Base-by-base conservation (phyloP, 306 rosid genomes). In the Lupinus albus region DNA sequence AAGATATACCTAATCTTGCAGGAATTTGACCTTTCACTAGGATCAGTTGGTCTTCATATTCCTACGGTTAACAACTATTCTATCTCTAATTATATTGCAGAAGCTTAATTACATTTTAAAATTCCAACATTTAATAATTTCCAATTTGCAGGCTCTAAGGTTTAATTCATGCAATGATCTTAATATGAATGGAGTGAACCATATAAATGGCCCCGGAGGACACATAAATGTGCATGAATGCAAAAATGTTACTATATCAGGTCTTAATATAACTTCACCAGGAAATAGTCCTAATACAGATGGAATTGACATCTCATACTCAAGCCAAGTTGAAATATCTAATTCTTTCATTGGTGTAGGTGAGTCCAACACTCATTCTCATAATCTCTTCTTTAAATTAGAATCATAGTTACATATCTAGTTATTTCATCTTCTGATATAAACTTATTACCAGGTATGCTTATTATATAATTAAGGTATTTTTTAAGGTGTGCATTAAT, bases 231-330 rank as follows among this genome's bases (percentile, higher is more conserved):
- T 51, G 57, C 1, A 0, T 18, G 32, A 0, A 18, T 17, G 12
- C 11, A 51, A 20, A 8, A 28, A 12, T 51, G 57, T 20, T 51
- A 51, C 57, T 51, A 9, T 51, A 9, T 51, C 32, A 18, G 1
- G 18, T 51, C 57, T 51, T 11, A 51, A 51, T 51, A 51, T 51
- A 11, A 53, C 59, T 53, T 21, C 59, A 53, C 59, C 59, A 10
- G 9, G 15, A 21, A 9, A 53, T 9, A 53, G 59, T 21, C 59
- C 59, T 21, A 53, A 53, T 12, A 53, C 59, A 8, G 59, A 53
- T 53, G 59, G 59, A 53, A 53, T 53, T 53, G 59, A 53, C 32
- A 16, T 53, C 36, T 20, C 36, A 5, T 7, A 10, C 59, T 53
- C 59, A 21, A 53, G 9, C 38, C 8, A 21, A 10, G 36, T 53